Conservation (phyloP, 2,329 filamentous ascomycete species). For the Colletotrichum sp. region DNA sequence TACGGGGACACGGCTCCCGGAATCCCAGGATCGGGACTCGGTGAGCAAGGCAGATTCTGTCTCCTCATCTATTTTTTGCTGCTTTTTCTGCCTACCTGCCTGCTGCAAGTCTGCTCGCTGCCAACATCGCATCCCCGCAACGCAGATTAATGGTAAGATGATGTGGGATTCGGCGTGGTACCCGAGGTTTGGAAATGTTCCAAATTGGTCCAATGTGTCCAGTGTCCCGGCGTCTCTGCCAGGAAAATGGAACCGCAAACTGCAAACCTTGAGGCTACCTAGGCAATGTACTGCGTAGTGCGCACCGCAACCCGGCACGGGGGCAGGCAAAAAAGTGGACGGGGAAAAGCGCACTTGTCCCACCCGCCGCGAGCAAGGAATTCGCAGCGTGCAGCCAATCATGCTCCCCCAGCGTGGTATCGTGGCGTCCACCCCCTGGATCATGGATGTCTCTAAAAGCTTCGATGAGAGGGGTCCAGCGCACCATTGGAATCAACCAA, state of each 20-base stretch:
- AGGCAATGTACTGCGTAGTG: neutral
- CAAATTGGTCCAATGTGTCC: neutral
- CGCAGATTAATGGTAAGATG: neutral
- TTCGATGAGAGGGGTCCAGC: neutral
- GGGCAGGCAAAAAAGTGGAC: slow-evolving; percentile 9
- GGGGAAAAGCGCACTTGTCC: neutral
- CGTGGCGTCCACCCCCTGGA: neutral
- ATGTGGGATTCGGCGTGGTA: neutral
- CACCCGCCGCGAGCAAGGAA: neutral
- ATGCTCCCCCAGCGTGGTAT: neutral
- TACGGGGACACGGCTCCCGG: neutral
- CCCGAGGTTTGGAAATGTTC: neutral
- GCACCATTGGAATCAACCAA: neutral
- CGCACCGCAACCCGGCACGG: neutral
- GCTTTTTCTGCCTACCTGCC: neutral
- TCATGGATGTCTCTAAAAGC: neutral
- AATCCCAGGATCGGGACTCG: neutral
- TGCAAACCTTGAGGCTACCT: neutral
- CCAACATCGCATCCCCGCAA: neutral
- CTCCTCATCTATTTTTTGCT: neutral
- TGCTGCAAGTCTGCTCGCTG: neutral
- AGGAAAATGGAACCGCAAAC: neutral
- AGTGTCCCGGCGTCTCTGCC: neutral
- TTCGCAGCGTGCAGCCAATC: neutral
- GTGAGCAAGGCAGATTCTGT: neutral